Evolutionary conservation across 257 asterid genomes (phyloP).

Genomic region (Rubia yunnanensis): DNA sequence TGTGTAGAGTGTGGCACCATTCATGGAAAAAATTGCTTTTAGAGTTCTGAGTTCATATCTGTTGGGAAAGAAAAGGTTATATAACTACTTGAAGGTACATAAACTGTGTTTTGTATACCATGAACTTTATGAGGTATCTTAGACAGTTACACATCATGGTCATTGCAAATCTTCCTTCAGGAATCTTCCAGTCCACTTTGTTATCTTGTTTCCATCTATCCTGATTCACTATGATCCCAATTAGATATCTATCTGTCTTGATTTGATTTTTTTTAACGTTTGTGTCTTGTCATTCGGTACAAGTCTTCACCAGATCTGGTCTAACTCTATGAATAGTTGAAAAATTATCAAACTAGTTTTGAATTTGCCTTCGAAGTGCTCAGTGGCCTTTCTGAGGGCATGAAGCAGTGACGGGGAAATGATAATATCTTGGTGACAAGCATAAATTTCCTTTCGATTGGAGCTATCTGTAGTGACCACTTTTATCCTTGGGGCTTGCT

Average conservation of each 20-base stretch:
- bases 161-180: not conserved
- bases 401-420: not conserved
- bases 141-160: not conserved
- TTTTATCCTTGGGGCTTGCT: not conserved
- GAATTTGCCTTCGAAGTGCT: not conserved
- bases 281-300: no score
- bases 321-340: not conserved
- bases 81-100: not conserved
- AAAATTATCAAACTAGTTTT: not conserved
- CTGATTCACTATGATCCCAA: no score
- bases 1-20: not conserved
- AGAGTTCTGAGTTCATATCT: not conserved
- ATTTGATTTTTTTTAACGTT: not conserved
- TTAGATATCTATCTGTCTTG: not conserved
- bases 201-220: not conserved
- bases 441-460: not conserved
- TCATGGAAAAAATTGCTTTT: not conserved
- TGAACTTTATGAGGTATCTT: not conserved
- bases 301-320: not conserved
- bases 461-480: not conserved
- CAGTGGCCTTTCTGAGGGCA: not conserved
- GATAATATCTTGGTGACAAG: not conserved
- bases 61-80: not conserved
- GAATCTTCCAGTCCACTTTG: not conserved
- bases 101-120: not conserved